phyloP scores from a whole-genome alignment of 768 basidiomycete species.

The Psilocybe subaeruginosa region DNA sequence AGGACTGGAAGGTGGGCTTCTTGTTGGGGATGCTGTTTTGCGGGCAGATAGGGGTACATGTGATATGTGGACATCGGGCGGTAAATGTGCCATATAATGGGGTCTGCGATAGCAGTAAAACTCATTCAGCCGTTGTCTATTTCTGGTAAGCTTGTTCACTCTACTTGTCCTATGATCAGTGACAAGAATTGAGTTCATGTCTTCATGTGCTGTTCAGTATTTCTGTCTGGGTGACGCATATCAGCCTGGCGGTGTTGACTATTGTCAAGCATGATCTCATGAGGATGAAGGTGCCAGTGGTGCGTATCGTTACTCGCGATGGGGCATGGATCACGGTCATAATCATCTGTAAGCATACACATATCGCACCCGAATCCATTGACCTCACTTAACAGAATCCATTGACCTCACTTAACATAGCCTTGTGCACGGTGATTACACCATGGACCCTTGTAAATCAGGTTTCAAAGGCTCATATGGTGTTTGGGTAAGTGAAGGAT shows the following conservation, averaged over 20 bases:
- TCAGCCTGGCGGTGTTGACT: conserved; percentile 7
- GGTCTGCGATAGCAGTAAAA: conserved; percentile 10
- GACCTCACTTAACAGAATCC: neutral
- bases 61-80: neutral
- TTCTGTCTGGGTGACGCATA: conserved; percentile 12
- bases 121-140: conserved; percentile 7
- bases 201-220: conserved; percentile 1
- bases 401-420: neutral
- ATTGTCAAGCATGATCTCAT: neutral
- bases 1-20: neutral
- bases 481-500: conserved; percentile 5
- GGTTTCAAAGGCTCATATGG: conserved; percentile 8
- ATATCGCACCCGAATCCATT: neutral
- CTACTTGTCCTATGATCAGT: neutral
- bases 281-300: conserved; percentile 10
- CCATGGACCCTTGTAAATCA: conserved; percentile 9
- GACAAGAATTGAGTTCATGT: too few species aligned
- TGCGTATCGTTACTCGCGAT: conserved; percentile 12
- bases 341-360: conserved; percentile 5
- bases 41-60: neutral
- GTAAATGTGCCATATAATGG: conserved; percentile 9
- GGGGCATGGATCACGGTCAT: conserved; percentile 7
- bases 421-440: conserved; percentile 4
- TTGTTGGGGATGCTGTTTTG: conserved; percentile 4
- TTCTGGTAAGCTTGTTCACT: conserved; percentile 5